Conservation (phyloP, 75 land plant genomes). For the Cunninghamia lanceolata region DNA sequence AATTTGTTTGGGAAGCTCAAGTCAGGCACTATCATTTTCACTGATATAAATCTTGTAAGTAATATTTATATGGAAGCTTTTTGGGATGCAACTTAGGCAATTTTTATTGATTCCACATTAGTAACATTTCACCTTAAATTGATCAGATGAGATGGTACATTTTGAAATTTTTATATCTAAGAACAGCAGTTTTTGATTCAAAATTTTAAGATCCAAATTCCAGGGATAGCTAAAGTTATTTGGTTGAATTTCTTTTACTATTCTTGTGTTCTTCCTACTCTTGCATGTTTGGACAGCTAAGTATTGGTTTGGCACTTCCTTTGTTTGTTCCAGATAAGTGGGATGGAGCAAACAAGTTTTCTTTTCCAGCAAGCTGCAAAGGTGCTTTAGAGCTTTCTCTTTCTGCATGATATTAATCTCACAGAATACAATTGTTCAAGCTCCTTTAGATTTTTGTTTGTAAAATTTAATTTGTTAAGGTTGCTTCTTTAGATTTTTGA, state of each 20-base stretch:
- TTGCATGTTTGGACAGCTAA: not conserved
- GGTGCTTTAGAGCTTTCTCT: slow-evolving; percentile 33
- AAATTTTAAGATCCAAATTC: not conserved
- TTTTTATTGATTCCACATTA: not conserved
- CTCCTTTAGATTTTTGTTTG: not conserved
- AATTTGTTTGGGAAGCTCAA: slow-evolving; percentile 36
- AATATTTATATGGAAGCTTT: not conserved
- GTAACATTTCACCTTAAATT: not conserved
- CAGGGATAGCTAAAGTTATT: not conserved
- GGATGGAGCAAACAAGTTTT: slow-evolving; percentile 93
- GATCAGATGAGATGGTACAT: not conserved
- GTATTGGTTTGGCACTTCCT: not conserved
- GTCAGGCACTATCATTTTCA: slow-evolving; percentile 53
- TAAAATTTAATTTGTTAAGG: not conserved
- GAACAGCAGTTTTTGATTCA: not conserved
- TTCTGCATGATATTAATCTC: not conserved
- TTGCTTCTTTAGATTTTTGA: not conserved
- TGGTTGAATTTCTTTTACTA: not conserved
- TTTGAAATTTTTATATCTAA: not conserved
- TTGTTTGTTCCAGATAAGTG: slow-evolving; percentile 55
- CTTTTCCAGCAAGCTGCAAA: slow-evolving; percentile 87
- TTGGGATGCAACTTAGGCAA: not conserved
- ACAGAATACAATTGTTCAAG: not conserved
- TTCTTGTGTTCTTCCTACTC: not conserved
- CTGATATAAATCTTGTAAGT: slow-evolving; percentile 80